Evolutionary conservation across 257 asterid genomes (phyloP).

Genomic region (Ballota nigra): DNA sequence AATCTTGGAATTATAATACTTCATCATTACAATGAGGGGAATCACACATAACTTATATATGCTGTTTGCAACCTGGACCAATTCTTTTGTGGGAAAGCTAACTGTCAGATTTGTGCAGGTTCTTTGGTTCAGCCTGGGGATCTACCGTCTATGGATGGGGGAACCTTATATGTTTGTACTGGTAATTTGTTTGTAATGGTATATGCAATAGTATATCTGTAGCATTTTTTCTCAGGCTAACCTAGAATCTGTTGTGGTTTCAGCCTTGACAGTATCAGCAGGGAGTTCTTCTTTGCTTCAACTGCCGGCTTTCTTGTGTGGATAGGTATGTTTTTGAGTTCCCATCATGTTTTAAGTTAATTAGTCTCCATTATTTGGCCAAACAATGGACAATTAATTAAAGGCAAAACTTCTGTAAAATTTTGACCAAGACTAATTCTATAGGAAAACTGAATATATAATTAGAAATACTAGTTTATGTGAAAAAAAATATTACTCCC

Average conservation of each 20-base stretch:
- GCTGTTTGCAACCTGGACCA: background rate
- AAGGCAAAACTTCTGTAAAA: background rate
- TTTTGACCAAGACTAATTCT: too few relatives aligned
- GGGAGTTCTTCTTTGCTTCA: conserved; percentile 72
- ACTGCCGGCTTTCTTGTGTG: conserved; percentile 60
- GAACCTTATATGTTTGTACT: conserved; percentile 78
- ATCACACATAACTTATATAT: background rate
- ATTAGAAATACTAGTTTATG: too few relatives aligned
- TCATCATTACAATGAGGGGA: background rate
- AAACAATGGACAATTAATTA: background rate
- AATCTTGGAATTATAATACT: conserved; percentile 1
- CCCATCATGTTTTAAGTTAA: conserved; percentile 1
- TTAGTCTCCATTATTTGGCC: background rate
- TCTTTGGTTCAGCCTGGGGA: conserved; percentile 90
- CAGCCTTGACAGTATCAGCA: conserved; percentile 71
- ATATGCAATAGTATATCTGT: background rate
- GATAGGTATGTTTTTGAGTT: conserved; percentile 51
- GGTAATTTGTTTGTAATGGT: conserved; percentile 40
- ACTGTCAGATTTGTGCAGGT: conserved; percentile 53
- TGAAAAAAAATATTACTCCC: too few relatives aligned
- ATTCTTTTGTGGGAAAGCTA: conserved; percentile 1
- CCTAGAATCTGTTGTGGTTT: conserved; percentile 14
- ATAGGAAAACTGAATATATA: too few relatives aligned
- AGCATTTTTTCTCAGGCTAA: background rate
- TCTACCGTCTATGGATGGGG: conserved; percentile 92